A percentile compares a stretch with the other conserved stretches of the same genome.
Conservation (phyloP, 352 stramenopile genomes). For the Globisporangium barbulae region DNA sequence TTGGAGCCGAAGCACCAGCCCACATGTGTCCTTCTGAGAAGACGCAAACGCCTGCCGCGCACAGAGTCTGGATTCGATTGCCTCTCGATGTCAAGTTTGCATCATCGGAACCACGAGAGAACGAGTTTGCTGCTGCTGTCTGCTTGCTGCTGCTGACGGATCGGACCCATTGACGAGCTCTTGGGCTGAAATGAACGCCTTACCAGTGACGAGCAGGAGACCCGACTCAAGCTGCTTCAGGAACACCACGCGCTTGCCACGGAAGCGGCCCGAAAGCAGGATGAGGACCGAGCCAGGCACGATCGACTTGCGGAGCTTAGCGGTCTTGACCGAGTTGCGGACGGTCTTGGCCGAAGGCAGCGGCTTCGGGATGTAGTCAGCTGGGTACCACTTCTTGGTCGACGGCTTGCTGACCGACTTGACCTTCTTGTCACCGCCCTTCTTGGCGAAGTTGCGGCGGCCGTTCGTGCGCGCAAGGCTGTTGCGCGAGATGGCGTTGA, state of each 20-base stretch:
- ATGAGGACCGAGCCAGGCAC: slow-evolving; percentile 97
- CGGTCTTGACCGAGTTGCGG: slow-evolving; percentile 84
- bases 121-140: not conserved
- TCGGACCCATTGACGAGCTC: not conserved
- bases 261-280: slow-evolving; percentile 96
- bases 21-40: slow-evolving; percentile 12
- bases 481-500: slow-evolving; percentile 78
- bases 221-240: slow-evolving; percentile 97
- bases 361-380: slow-evolving; percentile 73
- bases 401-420: slow-evolving; percentile 34
- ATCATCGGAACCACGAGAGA: slow-evolving; percentile 49
- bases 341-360: slow-evolving; percentile 72
- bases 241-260: slow-evolving; percentile 99
- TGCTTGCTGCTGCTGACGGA: not conserved
- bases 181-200: slow-evolving; percentile 15
- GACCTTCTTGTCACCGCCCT: slow-evolving; percentile 65
- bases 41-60: not conserved
- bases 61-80: slow-evolving; percentile 19
- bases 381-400: slow-evolving; percentile 77
- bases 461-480: slow-evolving; percentile 57
- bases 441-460: slow-evolving; percentile 57
- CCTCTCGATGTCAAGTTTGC: slow-evolving; percentile 71
- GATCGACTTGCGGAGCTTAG: slow-evolving; percentile 95
- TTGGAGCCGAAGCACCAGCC: slow-evolving; percentile 2
- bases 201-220: slow-evolving; percentile 95